phyloP scores from a whole-genome alignment of 1,284 basidiomycete species.

The Irpex sp. region DNA sequence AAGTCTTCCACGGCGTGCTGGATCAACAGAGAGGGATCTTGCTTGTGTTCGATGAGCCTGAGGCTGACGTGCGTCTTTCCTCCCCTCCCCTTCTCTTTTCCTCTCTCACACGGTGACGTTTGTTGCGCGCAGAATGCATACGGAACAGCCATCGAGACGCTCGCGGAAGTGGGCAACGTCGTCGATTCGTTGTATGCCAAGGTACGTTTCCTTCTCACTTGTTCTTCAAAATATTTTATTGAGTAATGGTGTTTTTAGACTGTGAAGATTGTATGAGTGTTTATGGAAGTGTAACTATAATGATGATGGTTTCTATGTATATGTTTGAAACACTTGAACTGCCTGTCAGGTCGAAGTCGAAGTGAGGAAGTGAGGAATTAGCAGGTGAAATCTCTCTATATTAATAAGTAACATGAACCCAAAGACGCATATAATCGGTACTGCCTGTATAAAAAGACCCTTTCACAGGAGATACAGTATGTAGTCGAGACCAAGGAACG shows the following conservation, averaged over 20 bases:
- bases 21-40: slow-evolving; percentile 94
- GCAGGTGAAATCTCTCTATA: no score
- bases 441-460: no score
- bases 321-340: no score
- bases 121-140: slow-evolving; percentile 93
- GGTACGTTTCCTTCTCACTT: slow-evolving; percentile 34
- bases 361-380: no score
- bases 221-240: background rate
- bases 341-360: no score
- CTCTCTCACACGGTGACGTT: no score
- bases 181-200: slow-evolving; percentile 90
- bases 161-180: slow-evolving; percentile 88
- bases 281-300: background rate
- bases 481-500: no score
- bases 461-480: no score
- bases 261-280: slow-evolving; percentile 35
- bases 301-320: no score
- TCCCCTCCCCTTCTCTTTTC: background rate
- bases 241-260: slow-evolving; percentile 27
- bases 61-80: slow-evolving; percentile 62
- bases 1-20: slow-evolving; percentile 89
- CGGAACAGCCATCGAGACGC: slow-evolving; percentile 80
- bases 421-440: no score
- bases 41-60: slow-evolving; percentile 82
- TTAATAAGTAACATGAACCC: no score